phyloP scores from a whole-genome alignment of 1,284 basidiomycete genomes.

The Ceratobasidium sp. region DNA sequence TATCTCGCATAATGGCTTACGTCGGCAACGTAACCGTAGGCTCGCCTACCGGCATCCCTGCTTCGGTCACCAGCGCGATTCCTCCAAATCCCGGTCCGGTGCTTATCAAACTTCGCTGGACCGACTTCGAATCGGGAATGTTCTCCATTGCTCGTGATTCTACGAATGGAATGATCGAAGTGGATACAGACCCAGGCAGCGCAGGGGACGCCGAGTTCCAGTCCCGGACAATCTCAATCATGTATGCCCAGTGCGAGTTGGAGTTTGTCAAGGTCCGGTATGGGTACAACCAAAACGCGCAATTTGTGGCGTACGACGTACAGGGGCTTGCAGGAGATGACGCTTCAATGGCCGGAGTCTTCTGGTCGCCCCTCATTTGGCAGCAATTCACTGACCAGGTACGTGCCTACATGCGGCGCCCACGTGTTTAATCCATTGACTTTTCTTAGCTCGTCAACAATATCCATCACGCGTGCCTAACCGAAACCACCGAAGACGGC shows the following conservation, averaged over 20 bases:
- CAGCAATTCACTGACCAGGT: constrained; percentile 28
- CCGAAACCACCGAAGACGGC: neutral
- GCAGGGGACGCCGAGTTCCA: neutral
- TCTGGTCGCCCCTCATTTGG: constrained; percentile 34
- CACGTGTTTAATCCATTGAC: neutral
- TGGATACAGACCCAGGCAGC: neutral
- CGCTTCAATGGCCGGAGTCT: constrained; percentile 5
- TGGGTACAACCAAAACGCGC: constrained; percentile 3
- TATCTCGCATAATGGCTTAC: constrained; percentile 16
- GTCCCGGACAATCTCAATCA: neutral
- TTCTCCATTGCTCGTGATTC: neutral
- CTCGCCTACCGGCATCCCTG: constrained; percentile 10
- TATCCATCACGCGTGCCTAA: constrained; percentile 8
- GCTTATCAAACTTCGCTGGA: constrained; percentile 28
- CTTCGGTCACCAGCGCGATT: neutral
- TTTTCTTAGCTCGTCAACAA: constrained; percentile 8
- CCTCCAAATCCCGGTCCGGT: constrained; percentile 21
- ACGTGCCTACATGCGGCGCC: no score
- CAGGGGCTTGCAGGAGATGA: neutral
- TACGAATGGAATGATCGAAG: neutral
- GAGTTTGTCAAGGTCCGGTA: constrained; percentile 30
- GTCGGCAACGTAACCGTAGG: constrained; percentile 31
- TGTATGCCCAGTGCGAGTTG: constrained; percentile 20
- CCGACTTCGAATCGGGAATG: constrained; percentile 11
- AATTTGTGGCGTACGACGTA: constrained; percentile 27